These are phyloP conservation scores for Pseudozyma sp. DNA, from an alignment of 1,284 basidiomycete species.

Conservation along the genomic window DNA sequence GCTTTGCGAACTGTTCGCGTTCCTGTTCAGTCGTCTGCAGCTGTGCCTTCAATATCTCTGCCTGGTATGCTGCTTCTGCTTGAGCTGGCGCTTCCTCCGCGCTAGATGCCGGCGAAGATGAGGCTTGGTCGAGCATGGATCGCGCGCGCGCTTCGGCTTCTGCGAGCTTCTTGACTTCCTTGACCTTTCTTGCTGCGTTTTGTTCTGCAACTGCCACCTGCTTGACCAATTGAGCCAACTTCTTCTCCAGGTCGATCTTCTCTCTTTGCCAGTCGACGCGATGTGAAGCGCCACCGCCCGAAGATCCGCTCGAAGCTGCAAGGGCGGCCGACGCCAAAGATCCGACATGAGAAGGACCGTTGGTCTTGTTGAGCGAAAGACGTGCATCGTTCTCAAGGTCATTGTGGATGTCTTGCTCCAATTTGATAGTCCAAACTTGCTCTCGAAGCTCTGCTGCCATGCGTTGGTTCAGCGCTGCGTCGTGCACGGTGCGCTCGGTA, in stretches of 20 bases:
- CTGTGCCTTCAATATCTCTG: conserved; percentile 12
- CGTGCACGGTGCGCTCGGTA: conserved; percentile 28
- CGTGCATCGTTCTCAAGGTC: conserved; percentile 35
- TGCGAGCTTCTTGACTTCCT: conserved; percentile 27
- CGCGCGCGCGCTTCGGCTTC: conserved; percentile 30
- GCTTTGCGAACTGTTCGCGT: conserved; percentile 13
- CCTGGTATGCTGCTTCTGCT: conserved; percentile 12
- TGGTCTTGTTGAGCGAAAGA: conserved; percentile 44
- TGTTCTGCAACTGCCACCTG: conserved; percentile 33
- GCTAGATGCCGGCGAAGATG: background rate
- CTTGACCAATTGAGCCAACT: conserved; percentile 32
- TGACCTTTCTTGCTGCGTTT: conserved; percentile 29
- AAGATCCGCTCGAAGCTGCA: conserved; percentile 19
- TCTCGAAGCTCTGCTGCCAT: conserved; percentile 20
- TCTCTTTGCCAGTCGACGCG: conserved; percentile 43
- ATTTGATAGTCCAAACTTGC: conserved; percentile 23
- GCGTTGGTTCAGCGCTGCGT: conserved; percentile 18
- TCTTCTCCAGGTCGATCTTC: conserved; percentile 42
- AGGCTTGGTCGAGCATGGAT: conserved; percentile 30
- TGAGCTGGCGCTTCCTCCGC: background rate
- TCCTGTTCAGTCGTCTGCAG: conserved; percentile 16
- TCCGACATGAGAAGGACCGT: conserved; percentile 27
- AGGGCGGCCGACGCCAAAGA: conserved; percentile 29
- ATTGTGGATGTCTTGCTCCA: conserved; percentile 29
- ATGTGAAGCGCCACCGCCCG: conserved; percentile 15